Evolutionary conservation across 768 basidiomycete genomes (phyloP), one percentile per base, ranked within the genome.

Genomic region (Megacollybia marginata): DNA sequence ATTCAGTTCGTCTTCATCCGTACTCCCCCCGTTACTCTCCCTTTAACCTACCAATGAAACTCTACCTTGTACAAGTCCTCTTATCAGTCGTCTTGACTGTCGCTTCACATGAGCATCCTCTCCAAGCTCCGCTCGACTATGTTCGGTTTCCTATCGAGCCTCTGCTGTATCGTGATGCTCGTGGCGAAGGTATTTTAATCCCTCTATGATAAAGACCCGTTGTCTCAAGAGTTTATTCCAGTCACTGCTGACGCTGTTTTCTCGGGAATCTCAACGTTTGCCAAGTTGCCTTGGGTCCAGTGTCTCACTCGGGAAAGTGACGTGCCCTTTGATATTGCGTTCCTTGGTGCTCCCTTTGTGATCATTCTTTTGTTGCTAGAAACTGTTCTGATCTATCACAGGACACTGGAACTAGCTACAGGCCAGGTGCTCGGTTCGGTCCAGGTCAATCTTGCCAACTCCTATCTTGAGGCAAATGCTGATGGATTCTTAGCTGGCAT

Each of bases 351-450:
- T 36, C 85, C 85, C 1, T 88, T 88, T 58, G 83, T 85, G 66
- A 60, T 78, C 61, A 16, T 47, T 28, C 2, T 28, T 46, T 11
- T 46, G 40, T 43, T 40, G 23, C 15, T 53, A 11, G 18, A 16
- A 33, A 31, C 28, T 6, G 23, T 42, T 36, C 19, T 45, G 23
- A 28, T 28, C 2, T 28, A 28, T 28, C 6, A 28, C 23, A 83
- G 81, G 82, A 87, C 49, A 85, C 83, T 19, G 81, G 79, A 1
- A 85, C 86, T 5, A 84, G 84, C 44, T 91, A 88, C 63, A 75
- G 88, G 7, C 85, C 86, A 1, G 90, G 90, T 34, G 91, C 90
- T 32, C 78, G 90, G 12, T 92, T 92, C 53, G 90, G 91, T 7
- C 90, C 89, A 46, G 65, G 68, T 69, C 50, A 12, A 50, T 40